phyloP scores from a whole-genome alignment of 805 yeast genomes.

The Barnettozyma populi region DNA sequence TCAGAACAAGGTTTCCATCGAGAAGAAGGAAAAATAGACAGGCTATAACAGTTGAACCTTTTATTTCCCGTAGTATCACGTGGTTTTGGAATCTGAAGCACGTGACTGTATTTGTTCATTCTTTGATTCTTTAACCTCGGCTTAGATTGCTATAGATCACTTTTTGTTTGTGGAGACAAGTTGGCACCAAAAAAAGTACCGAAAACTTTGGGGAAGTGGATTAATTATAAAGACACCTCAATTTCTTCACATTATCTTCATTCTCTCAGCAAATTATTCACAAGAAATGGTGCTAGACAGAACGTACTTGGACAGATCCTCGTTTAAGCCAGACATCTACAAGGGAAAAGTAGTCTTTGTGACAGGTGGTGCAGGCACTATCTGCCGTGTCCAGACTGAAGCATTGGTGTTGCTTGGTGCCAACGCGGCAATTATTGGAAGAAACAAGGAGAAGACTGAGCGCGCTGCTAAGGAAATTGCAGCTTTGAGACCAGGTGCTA shows the following conservation, averaged over 20 bases:
- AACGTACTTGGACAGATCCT: slow-evolving; percentile 25
- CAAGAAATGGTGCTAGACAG: slow-evolving; percentile 15
- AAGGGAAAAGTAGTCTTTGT: slow-evolving; percentile 82
- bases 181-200: neutral
- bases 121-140: neutral
- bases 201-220: neutral
- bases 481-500: slow-evolving; percentile 50
- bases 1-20: neutral
- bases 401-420: slow-evolving; percentile 83
- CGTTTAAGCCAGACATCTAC: slow-evolving; percentile 60
- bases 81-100: neutral
- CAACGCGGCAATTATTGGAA: slow-evolving; percentile 78
- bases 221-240: neutral
- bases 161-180: neutral
- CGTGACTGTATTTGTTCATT: neutral
- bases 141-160: neutral
- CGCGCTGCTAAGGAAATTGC: slow-evolving; percentile 63
- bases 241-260: neutral
- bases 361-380: slow-evolving; percentile 97
- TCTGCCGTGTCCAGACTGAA: slow-evolving; percentile 84
- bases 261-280: too few species aligned
- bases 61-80: neutral
- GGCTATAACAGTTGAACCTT: neutral
- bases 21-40: neutral
- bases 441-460: slow-evolving; percentile 62